A percentile compares a stretch with the other conserved stretches of the same genome.
phyloP scores from a whole-genome alignment of 2,329 filamentous ascomycete genomes.

The Trichoderma gracile region DNA sequence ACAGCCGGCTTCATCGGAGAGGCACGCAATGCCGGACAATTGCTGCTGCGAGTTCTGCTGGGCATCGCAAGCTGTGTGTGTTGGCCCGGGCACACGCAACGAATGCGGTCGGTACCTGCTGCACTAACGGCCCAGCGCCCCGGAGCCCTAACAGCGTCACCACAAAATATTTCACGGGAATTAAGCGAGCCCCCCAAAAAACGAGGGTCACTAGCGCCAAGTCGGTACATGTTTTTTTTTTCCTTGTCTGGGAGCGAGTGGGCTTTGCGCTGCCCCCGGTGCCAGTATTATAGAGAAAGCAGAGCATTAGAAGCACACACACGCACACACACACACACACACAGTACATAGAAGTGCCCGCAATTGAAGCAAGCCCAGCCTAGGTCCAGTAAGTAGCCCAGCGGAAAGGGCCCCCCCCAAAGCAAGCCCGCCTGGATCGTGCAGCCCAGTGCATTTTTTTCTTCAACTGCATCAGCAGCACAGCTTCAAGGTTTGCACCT shows the following conservation, averaged over 20 bases:
- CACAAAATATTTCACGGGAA: slow-evolving; percentile 32
- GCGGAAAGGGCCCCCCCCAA: too few species aligned
- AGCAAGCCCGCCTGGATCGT: slow-evolving; percentile 23
- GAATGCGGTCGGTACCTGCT: slow-evolving; percentile 26
- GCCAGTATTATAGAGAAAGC: too few species aligned
- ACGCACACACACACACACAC: too few species aligned
- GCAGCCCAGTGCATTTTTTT: slow-evolving; percentile 27
- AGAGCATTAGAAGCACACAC: slow-evolving; percentile 4
- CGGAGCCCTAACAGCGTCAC: slow-evolving; percentile 33
- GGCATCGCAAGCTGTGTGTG: neutral
- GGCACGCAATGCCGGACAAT: neutral
- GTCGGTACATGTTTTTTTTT: slow-evolving; percentile 7
- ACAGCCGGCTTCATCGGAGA: neutral
- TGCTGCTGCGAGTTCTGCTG: neutral
- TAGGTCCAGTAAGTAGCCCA: slow-evolving; percentile 5
- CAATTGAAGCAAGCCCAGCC: neutral
- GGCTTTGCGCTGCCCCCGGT: neutral
- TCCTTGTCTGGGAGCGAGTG: slow-evolving; percentile 31
- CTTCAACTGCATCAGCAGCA: slow-evolving; percentile 27
- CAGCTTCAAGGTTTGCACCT: slow-evolving; percentile 21
- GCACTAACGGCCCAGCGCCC: slow-evolving; percentile 21
- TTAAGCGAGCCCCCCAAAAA: slow-evolving; percentile 25
- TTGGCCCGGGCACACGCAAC: neutral
- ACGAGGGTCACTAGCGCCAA: slow-evolving; percentile 5
- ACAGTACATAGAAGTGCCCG: neutral